These are phyloP conservation scores for Collybia nuda DNA, from an alignment of 768 basidiomycete genomes.

Conservation along the genomic window DNA sequence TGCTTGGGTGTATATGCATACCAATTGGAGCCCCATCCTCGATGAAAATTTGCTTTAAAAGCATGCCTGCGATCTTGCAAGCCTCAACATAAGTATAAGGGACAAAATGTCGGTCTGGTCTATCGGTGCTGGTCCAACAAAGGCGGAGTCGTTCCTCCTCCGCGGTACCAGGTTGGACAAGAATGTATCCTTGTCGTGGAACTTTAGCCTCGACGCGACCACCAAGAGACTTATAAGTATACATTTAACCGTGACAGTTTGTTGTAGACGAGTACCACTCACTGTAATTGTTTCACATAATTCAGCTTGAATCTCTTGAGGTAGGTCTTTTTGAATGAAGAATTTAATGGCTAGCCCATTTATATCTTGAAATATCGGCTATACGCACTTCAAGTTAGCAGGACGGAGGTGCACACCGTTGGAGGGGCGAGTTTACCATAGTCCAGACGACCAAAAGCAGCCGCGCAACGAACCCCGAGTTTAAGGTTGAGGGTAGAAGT, in stretches of 20 bases:
- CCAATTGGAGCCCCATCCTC: constrained; percentile 63
- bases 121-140: constrained; percentile 68
- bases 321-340: constrained; percentile 79
- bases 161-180: constrained; percentile 64
- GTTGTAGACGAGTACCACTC: constrained; percentile 12
- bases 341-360: constrained; percentile 75
- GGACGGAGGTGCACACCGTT: not conserved
- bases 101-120: constrained; percentile 77
- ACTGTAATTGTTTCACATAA: constrained; percentile 76
- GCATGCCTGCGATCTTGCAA: constrained; percentile 76
- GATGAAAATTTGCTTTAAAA: constrained; percentile 75
- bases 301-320: constrained; percentile 66
- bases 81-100: constrained; percentile 82
- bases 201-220: constrained; percentile 79
- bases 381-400: not conserved
- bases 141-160: constrained; percentile 76
- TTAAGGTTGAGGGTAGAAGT: constrained; percentile 49
- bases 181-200: constrained; percentile 72
- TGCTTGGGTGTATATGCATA: constrained; percentile 81
- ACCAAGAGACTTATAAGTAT: constrained; percentile 54
- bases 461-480: constrained; percentile 33
- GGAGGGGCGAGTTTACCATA: not conserved
- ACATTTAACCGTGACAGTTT: not conserved
- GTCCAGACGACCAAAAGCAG: too few species aligned
- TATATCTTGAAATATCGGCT: constrained; percentile 75